These are phyloP conservation scores for Gracilariopsis chorda DNA, from an alignment of 23 red algal species.

Conservation along the genomic window DNA sequence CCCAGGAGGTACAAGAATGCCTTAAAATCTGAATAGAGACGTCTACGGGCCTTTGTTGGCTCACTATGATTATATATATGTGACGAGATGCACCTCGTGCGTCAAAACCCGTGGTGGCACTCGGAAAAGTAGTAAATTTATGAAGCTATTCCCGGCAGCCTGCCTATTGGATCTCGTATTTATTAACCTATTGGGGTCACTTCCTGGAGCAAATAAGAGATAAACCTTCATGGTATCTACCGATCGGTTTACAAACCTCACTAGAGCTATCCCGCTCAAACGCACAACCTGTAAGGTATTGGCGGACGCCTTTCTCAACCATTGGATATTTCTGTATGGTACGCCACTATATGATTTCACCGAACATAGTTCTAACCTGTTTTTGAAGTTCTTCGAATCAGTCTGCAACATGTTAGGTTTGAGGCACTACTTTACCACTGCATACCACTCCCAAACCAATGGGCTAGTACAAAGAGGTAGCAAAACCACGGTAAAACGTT, in stretches of 20 bases:
- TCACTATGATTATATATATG: too few species aligned
- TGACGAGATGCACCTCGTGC: too few species aligned
- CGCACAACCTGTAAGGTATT: not conserved
- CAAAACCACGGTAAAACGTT: not conserved
- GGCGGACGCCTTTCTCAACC: not conserved
- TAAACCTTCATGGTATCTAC: not conserved
- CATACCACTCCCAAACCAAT: not conserved
- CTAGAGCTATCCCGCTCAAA: not conserved
- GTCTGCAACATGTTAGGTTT: not conserved
- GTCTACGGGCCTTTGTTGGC: too few species aligned
- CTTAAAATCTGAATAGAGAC: too few species aligned
- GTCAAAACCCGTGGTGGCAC: too few species aligned
- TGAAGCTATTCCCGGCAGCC: too few species aligned
- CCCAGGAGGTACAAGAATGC: too few species aligned
- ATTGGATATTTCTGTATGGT: not conserved
- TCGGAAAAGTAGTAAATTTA: too few species aligned
- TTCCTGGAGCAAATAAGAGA: too few species aligned
- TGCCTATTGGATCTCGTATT: too few species aligned
- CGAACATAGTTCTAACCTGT: not conserved
- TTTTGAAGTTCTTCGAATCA: not conserved
- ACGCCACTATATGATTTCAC: not conserved
- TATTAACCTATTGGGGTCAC: too few species aligned
- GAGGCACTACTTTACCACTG: not conserved
- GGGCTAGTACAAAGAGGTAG: not conserved
- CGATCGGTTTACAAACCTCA: not conserved